Conservation (phyloP, 1,139 yeast species). For the Debaryomyces coudertii region DNA sequence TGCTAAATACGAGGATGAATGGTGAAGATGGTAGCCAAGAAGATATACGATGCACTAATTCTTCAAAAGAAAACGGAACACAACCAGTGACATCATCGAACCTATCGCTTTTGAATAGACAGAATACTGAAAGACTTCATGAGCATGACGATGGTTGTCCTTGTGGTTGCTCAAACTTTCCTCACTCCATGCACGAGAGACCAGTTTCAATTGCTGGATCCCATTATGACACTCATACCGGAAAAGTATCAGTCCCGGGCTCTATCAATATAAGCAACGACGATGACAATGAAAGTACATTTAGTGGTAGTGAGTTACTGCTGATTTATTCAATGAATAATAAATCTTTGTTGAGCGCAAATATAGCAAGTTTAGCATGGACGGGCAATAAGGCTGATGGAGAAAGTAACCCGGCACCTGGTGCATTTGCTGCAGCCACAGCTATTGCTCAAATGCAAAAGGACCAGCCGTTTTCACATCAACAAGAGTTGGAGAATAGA, state of each 20-base stretch:
- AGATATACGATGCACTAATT: not conserved
- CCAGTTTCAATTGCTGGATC: conserved; percentile 69
- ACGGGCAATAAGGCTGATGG: conserved; percentile 22
- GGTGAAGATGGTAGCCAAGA: conserved; percentile 7
- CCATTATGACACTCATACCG: conserved; percentile 37
- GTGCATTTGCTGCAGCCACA: conserved; percentile 74
- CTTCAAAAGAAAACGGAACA: not conserved
- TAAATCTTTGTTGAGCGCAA: conserved; percentile 14
- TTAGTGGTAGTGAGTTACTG: conserved; percentile 34
- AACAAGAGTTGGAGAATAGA: conserved; percentile 25
- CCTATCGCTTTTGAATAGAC: conserved; percentile 19
- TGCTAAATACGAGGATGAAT: conserved; percentile 20
- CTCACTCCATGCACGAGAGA: conserved; percentile 59
- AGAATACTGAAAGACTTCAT: conserved; percentile 20
- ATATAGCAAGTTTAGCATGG: conserved; percentile 13
- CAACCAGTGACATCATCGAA: conserved; percentile 20
- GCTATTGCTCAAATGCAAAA: conserved; percentile 61
- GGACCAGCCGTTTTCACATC: conserved; percentile 26
- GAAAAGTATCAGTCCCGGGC: conserved; percentile 35
- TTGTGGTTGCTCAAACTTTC: conserved; percentile 54
- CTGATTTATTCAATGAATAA: conserved; percentile 16
- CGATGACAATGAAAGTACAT: conserved; percentile 39
- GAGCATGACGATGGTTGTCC: conserved; percentile 55
- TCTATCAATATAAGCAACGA: conserved; percentile 54
- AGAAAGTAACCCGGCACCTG: conserved; percentile 73